phyloP scores from a whole-genome alignment of 129 eudicot species.

The Chrysanthemum seticuspe region DNA sequence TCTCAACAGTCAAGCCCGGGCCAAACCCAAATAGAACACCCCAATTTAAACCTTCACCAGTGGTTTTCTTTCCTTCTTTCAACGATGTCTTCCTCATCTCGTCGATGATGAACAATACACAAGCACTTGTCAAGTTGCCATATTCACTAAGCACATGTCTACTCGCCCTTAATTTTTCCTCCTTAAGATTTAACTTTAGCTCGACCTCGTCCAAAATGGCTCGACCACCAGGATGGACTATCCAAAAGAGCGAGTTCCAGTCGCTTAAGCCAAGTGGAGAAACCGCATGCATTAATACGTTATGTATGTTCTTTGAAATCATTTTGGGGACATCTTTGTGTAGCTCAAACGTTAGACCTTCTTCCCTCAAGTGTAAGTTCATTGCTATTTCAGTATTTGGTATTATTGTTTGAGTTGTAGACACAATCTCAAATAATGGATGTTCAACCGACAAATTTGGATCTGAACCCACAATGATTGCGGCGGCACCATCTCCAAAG shows the following conservation, averaged over 20 bases:
- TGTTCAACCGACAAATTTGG: slow-evolving; percentile 24
- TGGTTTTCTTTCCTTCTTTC: not conserved
- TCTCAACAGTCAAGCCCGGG: slow-evolving; percentile 17
- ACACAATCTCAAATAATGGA: slow-evolving; percentile 36
- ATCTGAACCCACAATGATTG: slow-evolving; percentile 42
- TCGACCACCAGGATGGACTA: slow-evolving; percentile 32
- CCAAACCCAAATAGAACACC: slow-evolving; percentile 6
- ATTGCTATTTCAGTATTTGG: slow-evolving; percentile 35
- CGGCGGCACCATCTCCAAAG: slow-evolving; percentile 40
- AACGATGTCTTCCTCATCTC: slow-evolving; percentile 3
- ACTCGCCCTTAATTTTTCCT: slow-evolving; percentile 6
- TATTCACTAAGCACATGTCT: slow-evolving; percentile 11
- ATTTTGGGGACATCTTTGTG: slow-evolving; percentile 30
- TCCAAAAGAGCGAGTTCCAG: slow-evolving; percentile 48
- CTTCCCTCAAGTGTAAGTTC: slow-evolving; percentile 34
- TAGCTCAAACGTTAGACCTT: slow-evolving; percentile 44
- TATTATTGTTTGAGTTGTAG: slow-evolving; percentile 34
- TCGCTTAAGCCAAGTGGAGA: slow-evolving; percentile 30
- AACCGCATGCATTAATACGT: slow-evolving; percentile 16
- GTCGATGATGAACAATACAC: slow-evolving; percentile 4
- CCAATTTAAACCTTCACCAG: not conserved
- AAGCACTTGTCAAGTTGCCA: slow-evolving; percentile 2
- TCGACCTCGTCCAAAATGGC: not conserved
- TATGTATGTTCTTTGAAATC: slow-evolving; percentile 33
- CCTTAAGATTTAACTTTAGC: not conserved